These are phyloP conservation scores for Mallotus japonicus DNA, from an alignment of 441 rosid species.

Conservation along the genomic window DNA sequence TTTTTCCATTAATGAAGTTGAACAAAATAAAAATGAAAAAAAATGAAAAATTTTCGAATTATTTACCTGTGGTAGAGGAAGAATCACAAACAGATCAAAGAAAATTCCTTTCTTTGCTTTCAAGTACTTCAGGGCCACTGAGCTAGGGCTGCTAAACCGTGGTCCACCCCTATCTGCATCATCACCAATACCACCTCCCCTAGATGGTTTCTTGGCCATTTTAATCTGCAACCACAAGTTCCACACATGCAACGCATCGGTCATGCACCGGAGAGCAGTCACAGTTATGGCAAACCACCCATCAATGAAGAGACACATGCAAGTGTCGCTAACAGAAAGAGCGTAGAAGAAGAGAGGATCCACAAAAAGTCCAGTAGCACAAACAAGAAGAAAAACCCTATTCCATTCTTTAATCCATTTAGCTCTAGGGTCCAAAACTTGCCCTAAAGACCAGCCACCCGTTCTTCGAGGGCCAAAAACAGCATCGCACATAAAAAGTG, in stretches of 20 bases:
- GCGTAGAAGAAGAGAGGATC: conserved; percentile 94
- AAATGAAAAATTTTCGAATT: background rate
- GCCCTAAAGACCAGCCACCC: conserved; percentile 47
- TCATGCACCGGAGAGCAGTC: conserved; percentile 87
- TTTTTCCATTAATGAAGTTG: background rate
- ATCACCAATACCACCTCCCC: conserved; percentile 1
- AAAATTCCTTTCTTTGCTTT: conserved; percentile 61
- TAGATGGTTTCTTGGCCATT: conserved; percentile 40
- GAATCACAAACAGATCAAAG: conserved; percentile 79
- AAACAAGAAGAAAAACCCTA: conserved; percentile 67
- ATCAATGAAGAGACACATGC: conserved; percentile 77
- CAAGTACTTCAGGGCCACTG: conserved; percentile 32
- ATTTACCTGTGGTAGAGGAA: conserved; percentile 82
- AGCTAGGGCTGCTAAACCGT: conserved; percentile 4
- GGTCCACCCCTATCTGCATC: background rate
- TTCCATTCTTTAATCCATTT: conserved; percentile 90
- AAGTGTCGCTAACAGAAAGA: conserved; percentile 61
- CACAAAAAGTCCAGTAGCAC: conserved; percentile 76
- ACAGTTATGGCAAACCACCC: conserved; percentile 91
- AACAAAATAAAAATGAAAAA: no score
- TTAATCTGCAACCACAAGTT: conserved; percentile 79
- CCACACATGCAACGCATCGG: conserved; percentile 78
- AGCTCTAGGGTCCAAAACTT: conserved; percentile 71
- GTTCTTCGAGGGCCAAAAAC: conserved; percentile 22
- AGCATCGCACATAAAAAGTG: conserved; percentile 22